Base-by-base conservation (phyloP, 352 stramenopile species). In the Phytophthora hibernalis region DNA sequence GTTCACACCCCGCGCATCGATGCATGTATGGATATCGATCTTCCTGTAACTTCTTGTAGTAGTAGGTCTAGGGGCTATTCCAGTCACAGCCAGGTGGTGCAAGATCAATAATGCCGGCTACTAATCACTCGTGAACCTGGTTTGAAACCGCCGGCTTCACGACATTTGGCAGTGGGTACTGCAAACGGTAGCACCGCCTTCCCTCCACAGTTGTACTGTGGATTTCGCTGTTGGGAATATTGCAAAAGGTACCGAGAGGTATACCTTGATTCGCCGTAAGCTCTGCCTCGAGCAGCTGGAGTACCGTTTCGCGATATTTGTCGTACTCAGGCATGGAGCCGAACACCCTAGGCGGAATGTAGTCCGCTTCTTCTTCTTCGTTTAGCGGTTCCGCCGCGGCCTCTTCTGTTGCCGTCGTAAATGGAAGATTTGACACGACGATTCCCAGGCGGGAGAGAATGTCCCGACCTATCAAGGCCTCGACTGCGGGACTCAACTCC, bases 11-110 rank as follows among this genome's bases (percentile, higher is more conserved):
- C 45, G 5, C 2, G 45, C 45, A 6, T 53, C 22, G 26, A 38
- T 24, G 24, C 45, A 53, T 33, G 45, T 53, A 13, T 24, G 24
- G 16, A 53, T 53, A 15, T 53, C 45, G 31, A 53, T 53, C 45
- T 53, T 53, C 13, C 22, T 37, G 45, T 13, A 53, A 22, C 35
- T 53, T 53, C 24, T 53, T 53, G 45, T 38, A 40, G 1, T 13
- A 40, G 20, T 53, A 53, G 4, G 45, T 53, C n/a, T 40, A 22
- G 1, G 45, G 45, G 24, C 45, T 53, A n/a, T 38, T 53, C 26
- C 26, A 53, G 24, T 37, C 45, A 20, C 24, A 53, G 5, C 45
- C 45, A 18, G 26, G 35, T 6, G 35, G 35, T 18, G 35, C 15
- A 7, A 37, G 31, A 15, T 15, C 31, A 15, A 37, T 37, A 15